A percentile compares a stretch with the other conserved stretches of the same genome.
These are phyloP conservation scores for Lenwebbia sp. DNA, from an alignment of 345 rosid genomes.

Conservation along the genomic window DNA sequence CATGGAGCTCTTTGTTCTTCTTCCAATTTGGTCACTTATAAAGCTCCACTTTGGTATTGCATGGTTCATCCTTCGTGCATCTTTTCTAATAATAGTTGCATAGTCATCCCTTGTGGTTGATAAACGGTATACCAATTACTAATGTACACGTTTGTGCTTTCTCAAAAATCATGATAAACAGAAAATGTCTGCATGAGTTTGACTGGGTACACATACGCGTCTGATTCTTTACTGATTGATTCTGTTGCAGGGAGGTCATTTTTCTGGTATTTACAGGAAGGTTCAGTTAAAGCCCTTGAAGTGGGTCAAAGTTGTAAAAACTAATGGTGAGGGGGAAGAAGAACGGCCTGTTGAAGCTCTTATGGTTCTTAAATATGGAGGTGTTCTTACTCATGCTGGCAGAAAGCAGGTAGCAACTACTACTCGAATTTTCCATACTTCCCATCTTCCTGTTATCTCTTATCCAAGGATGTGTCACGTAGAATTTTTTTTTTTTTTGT, in stretches of 20 bases:
- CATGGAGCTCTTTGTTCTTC: not conserved
- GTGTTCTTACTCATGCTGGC: conserved; percentile 99
- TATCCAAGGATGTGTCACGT: not conserved
- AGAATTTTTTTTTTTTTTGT: not conserved
- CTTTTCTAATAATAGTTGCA: not conserved
- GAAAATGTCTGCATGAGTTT: not conserved
- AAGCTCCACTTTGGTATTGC: not conserved
- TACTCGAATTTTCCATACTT: not conserved
- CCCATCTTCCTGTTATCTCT: not conserved
- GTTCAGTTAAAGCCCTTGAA: conserved; percentile 94
- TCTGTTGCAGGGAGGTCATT: conserved; percentile 85
- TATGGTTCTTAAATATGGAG: conserved; percentile 98
- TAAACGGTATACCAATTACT: not conserved
- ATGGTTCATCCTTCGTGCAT: not conserved
- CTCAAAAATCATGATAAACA: not conserved
- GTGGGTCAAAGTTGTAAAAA: conserved; percentile 72
- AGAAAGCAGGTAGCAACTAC: conserved; percentile 71
- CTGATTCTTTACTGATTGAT: not conserved
- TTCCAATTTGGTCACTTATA: not conserved
- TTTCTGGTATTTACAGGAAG: conserved; percentile 98
- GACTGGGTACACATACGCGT: not conserved
- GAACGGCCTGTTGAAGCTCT: conserved; percentile 96
- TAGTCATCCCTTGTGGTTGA: not conserved
- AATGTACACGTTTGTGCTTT: not conserved
- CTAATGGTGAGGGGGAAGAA: conserved; percentile 85